Base-by-base conservation (phyloP, 495 filamentous ascomycete genomes). In the Recurvomyces mirabilis region DNA sequence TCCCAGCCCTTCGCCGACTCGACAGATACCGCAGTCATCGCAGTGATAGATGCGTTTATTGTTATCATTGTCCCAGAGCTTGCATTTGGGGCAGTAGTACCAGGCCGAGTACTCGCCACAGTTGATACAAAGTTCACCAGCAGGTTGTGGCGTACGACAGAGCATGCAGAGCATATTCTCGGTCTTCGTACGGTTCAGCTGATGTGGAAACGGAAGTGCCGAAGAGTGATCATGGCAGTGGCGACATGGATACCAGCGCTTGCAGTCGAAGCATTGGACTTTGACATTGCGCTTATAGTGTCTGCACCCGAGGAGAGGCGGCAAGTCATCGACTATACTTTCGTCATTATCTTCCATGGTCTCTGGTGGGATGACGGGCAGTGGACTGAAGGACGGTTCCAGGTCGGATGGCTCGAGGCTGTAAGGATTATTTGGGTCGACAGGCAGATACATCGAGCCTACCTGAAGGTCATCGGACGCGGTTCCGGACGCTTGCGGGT, bases 141-240 rank as follows among this genome's bases (percentile, higher is more conserved):
- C 93, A 37, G 77, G 75, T 55, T 99, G 91, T 10, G 91, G 78
- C 54, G 78, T 79, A 10, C 79, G 79, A 65, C 91, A 99, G 22
- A 88, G 70, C 91, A 99, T 99, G 66, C 91, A 99, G 17, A 96
- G 70, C 91, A 99, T 99, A 59, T 95, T 80, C 63, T 82, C 81
- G 20, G 88, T 96, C 48, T 82, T 81, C 38, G 74, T 76, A 34
- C 91, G 78, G 55, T 82, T 74, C 43, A 99, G 69, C 54, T 65
- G 68, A 64, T 98, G 91, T 13, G 43, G 44, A 30, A 47, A 53
- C 2, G 51, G 40, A 1, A 54, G 46, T 55, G 87, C 79, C 60
- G 95, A 84, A 18, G 71, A 73, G 32, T 77, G 79, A 53, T 99
- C 88, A 59, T 99, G 91, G 59, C 91, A 99, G 60, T 94, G 81